Base-by-base conservation (phyloP, 2,329 filamentous ascomycete genomes). In the Pseudonectria foliicola region DNA sequence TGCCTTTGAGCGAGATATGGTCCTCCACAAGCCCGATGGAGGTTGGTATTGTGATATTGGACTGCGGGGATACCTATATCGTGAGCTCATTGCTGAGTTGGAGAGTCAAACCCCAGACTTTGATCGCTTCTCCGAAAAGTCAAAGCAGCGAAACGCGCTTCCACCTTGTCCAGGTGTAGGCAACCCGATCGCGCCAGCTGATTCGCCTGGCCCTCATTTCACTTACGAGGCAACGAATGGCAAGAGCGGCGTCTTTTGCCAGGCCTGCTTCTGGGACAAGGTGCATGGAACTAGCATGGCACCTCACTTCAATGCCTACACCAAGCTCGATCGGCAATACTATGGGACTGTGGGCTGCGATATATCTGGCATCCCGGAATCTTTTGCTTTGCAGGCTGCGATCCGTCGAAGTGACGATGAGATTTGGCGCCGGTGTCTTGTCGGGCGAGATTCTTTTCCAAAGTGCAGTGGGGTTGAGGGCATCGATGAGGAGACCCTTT, bases 201-300 rank as follows among this genome's bases (percentile, higher is more conserved):
- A 7, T 7, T 28, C 28, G 6, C 12, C n/a, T 2, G 36, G 28
- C 6, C 16, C 36, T 5, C 25, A 31, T n/a, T 38, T 23, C 11
- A 15, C 16, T 5, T 38, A 16, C 13, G 18, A 38, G 14, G 13
- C 31, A 4, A 16, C 16, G 8, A 34, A 12, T 4, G 36, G 25
- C 14, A 31, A 34, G 25, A 7, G 31, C 3, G 38, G 38, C 2
- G 29, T 38, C 7, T 13, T 38, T 6, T 38, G 38, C 8, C 27
- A 34, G 18, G 14, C 31, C 10, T 40, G 38, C 18, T 40, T 25
- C 21, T 37, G 28, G 27, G 38, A 40, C 7, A 34, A 38, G n/a
- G 14, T 38, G 3, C 15, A 25, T 8, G 35, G 35, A 10, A 34
- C 38, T 3, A 33, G 10, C 15, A 34, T 38, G 31, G 35, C 38